Percentiles rank a stretch among this genome's conserved stretches.
Conservation (phyloP, 2,329 filamentous ascomycete species). For the Talaromyces amestolkiae region DNA sequence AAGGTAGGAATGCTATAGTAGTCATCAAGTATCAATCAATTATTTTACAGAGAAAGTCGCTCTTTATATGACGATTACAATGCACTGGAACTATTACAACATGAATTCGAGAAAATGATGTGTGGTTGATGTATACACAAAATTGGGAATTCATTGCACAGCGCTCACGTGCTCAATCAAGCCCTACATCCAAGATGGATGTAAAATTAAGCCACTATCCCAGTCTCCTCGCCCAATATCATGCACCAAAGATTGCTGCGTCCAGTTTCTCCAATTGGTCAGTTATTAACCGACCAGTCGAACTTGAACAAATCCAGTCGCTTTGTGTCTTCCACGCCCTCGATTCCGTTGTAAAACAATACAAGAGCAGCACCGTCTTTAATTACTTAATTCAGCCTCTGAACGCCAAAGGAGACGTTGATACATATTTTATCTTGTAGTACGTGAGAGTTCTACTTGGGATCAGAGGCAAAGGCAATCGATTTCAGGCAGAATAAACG, state of each 20-base stretch:
- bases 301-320: background rate
- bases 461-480: background rate
- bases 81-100: background rate
- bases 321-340: background rate
- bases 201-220: background rate
- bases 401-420: too few relatives aligned
- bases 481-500: background rate
- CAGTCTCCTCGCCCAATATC: background rate
- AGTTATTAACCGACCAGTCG: background rate
- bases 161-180: slow-evolving; percentile 3
- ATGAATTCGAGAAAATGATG: background rate
- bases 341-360: background rate
- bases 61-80: background rate
- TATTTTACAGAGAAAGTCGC: background rate
- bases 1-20: slow-evolving; percentile 2
- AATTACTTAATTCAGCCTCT: too few relatives aligned
- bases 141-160: background rate
- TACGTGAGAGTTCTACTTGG: background rate
- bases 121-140: background rate
- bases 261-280: background rate
- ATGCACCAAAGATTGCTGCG: background rate
- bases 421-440: too few relatives aligned
- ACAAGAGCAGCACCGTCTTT: background rate
- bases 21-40: background rate
- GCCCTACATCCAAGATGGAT: background rate